These are phyloP conservation scores for Nannizziopsis barbatae DNA, from an alignment of 2,329 filamentous ascomycete species.

Conservation along the genomic window DNA sequence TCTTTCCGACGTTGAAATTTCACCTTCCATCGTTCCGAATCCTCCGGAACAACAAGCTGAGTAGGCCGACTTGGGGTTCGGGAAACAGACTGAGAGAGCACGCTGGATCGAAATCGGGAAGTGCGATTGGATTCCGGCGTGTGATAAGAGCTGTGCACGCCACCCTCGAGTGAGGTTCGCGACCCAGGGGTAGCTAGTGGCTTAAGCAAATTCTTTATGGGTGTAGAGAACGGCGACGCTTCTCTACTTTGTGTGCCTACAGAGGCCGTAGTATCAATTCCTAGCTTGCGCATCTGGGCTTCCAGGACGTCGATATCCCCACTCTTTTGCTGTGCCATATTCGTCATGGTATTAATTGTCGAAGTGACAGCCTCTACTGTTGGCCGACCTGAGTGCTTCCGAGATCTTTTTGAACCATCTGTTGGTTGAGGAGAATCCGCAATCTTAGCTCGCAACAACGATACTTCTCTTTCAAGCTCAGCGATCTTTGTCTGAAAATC, in stretches of 20 bases:
- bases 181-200: constrained; percentile 32
- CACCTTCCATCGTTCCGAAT: constrained; percentile 27
- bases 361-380: constrained; percentile 86
- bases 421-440: constrained; percentile 45
- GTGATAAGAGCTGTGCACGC: constrained; percentile 27
- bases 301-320: constrained; percentile 86
- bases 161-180: constrained; percentile 26
- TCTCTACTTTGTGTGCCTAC: constrained; percentile 17
- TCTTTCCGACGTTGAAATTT: constrained; percentile 29
- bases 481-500: constrained; percentile 62
- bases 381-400: constrained; percentile 43
- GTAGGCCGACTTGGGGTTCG: constrained; percentile 22
- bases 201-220: constrained; percentile 25
- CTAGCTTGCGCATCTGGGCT: constrained; percentile 66
- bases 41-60: constrained; percentile 21
- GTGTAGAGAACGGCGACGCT: constrained; percentile 30
- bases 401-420: constrained; percentile 28
- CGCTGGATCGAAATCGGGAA: constrained; percentile 19
- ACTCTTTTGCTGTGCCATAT: constrained; percentile 81
- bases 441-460: constrained; percentile 67
- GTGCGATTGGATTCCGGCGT: constrained; percentile 29
- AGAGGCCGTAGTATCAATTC: constrained; percentile 31
- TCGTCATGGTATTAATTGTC: constrained; percentile 86
- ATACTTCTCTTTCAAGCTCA: constrained; percentile 68
- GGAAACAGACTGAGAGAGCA: constrained; percentile 29